Conservation (phyloP, 495 filamentous ascomycete genomes). For the Penicillium silybi region DNA sequence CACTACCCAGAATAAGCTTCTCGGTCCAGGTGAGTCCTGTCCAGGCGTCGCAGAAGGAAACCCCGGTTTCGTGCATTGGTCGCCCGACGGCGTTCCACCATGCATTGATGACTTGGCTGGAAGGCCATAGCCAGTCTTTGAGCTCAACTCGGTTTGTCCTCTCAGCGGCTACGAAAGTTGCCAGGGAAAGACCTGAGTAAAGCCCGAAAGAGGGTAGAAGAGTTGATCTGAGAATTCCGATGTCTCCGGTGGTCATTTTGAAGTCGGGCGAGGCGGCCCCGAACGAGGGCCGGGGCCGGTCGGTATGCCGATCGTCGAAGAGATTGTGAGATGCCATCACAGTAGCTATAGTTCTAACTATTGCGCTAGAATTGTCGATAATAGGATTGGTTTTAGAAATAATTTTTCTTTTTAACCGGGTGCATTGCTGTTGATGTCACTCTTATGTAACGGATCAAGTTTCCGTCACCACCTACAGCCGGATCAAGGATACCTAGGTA, state of each 20-base stretch:
- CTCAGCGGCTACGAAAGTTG: constrained; percentile 43
- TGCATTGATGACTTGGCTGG: constrained; percentile 50
- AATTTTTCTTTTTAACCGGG: background rate
- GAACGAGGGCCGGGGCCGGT: background rate
- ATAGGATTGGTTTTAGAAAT: background rate
- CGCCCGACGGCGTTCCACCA: constrained; percentile 56
- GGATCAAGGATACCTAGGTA: no score
- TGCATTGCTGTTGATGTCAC: background rate
- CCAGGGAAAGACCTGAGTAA: constrained; percentile 41
- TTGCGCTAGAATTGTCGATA: background rate
- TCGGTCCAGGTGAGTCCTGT: constrained; percentile 44
- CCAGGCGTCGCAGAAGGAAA: constrained; percentile 40
- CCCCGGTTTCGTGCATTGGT: constrained; percentile 33
- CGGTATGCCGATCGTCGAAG: background rate
- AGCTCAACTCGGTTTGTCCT: constrained; percentile 48
- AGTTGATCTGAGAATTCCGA: constrained; percentile 50
- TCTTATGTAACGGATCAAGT: background rate
- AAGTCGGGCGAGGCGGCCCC: background rate
- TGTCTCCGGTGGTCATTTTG: constrained; percentile 7
- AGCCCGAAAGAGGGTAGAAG: constrained; percentile 47
- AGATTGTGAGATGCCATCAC: background rate
- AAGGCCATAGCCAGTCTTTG: constrained; percentile 57
- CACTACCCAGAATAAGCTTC: constrained; percentile 47
- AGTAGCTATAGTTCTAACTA: no score
- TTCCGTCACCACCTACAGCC: no score